These are phyloP conservation scores for Diaporthe destruens DNA, from an alignment of 2,329 filamentous ascomycete genomes.

Conservation along the genomic window DNA sequence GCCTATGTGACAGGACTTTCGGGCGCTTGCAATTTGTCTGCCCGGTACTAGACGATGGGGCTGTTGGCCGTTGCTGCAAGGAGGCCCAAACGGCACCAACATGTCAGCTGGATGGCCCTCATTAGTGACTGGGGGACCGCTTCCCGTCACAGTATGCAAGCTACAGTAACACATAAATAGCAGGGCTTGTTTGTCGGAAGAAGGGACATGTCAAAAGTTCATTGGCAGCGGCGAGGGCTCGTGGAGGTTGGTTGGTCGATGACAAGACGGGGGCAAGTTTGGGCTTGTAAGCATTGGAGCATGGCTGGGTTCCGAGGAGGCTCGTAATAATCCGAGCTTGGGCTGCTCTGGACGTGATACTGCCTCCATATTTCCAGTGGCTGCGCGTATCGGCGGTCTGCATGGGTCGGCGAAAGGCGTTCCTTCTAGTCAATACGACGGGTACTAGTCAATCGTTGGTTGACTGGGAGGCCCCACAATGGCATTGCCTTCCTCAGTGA, in stretches of 20 bases:
- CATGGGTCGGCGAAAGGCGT: not conserved
- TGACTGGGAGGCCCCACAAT: not conserved
- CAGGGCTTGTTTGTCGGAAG: no score
- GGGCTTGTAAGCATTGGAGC: not conserved
- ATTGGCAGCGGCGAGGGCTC: no score
- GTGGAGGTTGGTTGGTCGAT: not conserved
- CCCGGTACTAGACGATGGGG: no score
- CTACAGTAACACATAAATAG: not conserved
- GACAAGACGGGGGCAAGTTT: not conserved
- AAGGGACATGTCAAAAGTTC: no score
- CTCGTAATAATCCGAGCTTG: not conserved
- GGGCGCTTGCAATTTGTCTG: not conserved
- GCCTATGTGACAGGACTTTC: not conserved
- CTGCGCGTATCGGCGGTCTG: not conserved
- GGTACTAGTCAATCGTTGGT: no score
- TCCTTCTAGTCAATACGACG: not conserved
- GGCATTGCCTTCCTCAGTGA: not conserved
- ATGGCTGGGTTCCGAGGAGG: not conserved
- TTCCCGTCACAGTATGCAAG: not conserved
- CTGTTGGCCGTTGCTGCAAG: not conserved
- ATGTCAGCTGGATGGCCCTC: not conserved
- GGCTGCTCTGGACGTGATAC: not conserved
- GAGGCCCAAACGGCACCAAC: not conserved
- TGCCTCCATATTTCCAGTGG: not conserved
- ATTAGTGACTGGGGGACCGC: no score